Base-by-base conservation (phyloP, 1,139 yeast genomes). In the Candida sp. region DNA sequence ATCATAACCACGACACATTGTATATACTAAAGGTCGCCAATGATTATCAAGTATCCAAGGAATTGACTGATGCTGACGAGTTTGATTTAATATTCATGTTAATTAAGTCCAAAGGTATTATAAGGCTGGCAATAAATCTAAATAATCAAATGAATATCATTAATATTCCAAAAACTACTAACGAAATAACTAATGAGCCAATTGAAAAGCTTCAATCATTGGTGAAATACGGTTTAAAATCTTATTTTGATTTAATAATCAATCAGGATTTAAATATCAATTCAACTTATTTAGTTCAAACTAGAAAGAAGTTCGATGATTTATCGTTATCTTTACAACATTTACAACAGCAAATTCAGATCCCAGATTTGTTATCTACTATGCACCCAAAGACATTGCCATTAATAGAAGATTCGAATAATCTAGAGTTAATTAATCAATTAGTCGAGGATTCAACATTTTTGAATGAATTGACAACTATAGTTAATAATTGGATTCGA, bases 401-500 rank as follows among this genome's bases (percentile, higher is more conserved):
- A 3, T 46, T 57, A 30, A 55, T 61, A 5, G 46, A 55, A 5
- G 52, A 57, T 8, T 50, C 49, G 11, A 73, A 68, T 1, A 53
- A 53, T 3, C 47, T 54, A n/a, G 55, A 55, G 11, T 54, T 63
- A 5, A 48, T 49, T 5, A 53, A 56, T 4, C 48, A 43, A 1
- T 51, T 70, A 5, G 51, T 80, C 2, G 52, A 63, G 1, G 91
- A 88, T 51, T 61, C 85, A 0, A 58, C 62, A 0, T 75, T 84
- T 48, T 66, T 89, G 39, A 79, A 90, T 54, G 75, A 74, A 36
- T 62, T 89, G 9, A 93, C 91, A 40, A 63, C 75, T 3, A 73
- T 72, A 5, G 93, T 84, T 4, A 87, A 87, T 52, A 70, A 70
- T 8, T 90, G 97, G 97, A 79, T 84, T 22, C 77, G 72, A 47